Conservation (phyloP, 1,139 yeast species). For the Candida sojae region DNA sequence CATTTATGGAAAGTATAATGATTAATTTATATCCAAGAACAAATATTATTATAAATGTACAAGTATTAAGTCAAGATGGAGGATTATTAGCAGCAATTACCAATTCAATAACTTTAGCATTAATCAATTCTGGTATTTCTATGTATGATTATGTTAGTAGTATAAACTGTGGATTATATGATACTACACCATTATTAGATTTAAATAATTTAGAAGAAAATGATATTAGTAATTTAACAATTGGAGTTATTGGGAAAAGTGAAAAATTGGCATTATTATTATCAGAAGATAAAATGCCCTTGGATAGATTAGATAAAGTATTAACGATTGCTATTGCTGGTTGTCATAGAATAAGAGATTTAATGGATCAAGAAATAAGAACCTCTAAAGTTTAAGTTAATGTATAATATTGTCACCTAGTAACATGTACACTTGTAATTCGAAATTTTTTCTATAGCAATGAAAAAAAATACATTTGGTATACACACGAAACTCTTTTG, state of each 20-base stretch:
- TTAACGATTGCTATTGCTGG: conserved; percentile 92
- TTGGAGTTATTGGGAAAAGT: conserved; percentile 82
- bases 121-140: conserved; percentile 93
- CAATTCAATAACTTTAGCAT: conserved; percentile 87
- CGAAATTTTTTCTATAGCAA: too few species aligned
- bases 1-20: conserved; percentile 80
- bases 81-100: conserved; percentile 78
- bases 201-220: conserved; percentile 79
- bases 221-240: conserved; percentile 77
- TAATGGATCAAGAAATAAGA: conserved; percentile 86
- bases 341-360: conserved; percentile 73
- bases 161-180: conserved; percentile 77
- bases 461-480: conserved; percentile 17
- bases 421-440: too few species aligned
- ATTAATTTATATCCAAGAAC: conserved; percentile 81
- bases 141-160: conserved; percentile 90
- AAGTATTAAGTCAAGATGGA: conserved; percentile 89
- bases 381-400: conserved; percentile 16
- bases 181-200: conserved; percentile 76
- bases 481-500: neutral
- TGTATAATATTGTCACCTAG: too few species aligned
- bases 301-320: conserved; percentile 76
- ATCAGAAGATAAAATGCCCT: conserved; percentile 81
- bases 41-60: conserved; percentile 67
- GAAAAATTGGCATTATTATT: conserved; percentile 76